Conservation (phyloP, 2,329 filamentous ascomycete species). For the Xylariaceae sp. region DNA sequence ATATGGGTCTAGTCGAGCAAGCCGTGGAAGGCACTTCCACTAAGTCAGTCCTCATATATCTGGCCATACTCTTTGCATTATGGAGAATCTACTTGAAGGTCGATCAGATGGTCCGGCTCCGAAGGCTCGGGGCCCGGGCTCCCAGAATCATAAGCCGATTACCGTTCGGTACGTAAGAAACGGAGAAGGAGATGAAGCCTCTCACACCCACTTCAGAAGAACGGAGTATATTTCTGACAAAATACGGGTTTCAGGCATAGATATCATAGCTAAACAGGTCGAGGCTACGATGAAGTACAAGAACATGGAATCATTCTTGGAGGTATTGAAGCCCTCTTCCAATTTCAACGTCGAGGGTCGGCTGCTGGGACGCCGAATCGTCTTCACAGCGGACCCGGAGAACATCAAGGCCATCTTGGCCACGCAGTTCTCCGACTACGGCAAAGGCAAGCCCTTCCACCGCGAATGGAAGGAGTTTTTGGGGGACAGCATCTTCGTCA, state of each 20-base stretch:
- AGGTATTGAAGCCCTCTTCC: slow-evolving; percentile 52
- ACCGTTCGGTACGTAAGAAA: slow-evolving; percentile 53
- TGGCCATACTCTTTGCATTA: slow-evolving; percentile 47
- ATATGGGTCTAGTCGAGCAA: slow-evolving; percentile 60
- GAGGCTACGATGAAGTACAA: slow-evolving; percentile 57
- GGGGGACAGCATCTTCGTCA: slow-evolving; percentile 79
- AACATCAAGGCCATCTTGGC: slow-evolving; percentile 91
- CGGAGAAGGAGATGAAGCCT: slow-evolving; percentile 6
- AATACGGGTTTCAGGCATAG: slow-evolving; percentile 59
- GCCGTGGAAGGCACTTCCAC: slow-evolving; percentile 53
- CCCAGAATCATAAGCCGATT: slow-evolving; percentile 45
- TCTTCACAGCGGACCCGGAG: slow-evolving; percentile 83
- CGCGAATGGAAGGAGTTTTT: slow-evolving; percentile 77
- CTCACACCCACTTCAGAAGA: neutral
- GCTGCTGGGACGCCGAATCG: slow-evolving; percentile 61
- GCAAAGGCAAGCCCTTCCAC: slow-evolving; percentile 80
- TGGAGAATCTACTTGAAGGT: slow-evolving; percentile 48
- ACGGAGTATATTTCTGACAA: neutral
- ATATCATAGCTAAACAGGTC: slow-evolving; percentile 67
- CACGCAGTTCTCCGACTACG: slow-evolving; percentile 84
- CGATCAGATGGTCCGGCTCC: slow-evolving; percentile 53
- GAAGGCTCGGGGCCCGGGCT: slow-evolving; percentile 51
- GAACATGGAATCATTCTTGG: slow-evolving; percentile 68
- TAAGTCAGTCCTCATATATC: slow-evolving; percentile 46
- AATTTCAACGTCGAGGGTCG: slow-evolving; percentile 67